Percentiles rank a stretch among this genome's conserved stretches.
phyloP scores from a whole-genome alignment of 495 filamentous ascomycete genomes.

The Aspergillus conjunctus region DNA sequence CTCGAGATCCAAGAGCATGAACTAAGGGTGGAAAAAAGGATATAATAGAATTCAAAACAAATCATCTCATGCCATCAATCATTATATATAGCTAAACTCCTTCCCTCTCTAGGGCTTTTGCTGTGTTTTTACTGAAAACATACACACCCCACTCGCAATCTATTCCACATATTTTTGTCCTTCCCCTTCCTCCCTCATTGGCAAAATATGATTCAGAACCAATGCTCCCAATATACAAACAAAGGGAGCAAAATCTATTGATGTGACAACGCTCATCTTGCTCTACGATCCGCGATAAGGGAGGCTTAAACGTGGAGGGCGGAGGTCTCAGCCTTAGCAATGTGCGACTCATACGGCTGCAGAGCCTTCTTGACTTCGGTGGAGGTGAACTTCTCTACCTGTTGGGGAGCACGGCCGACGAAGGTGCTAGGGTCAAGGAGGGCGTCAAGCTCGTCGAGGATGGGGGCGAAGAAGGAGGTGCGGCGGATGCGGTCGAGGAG shows the following conservation, averaged over 20 bases:
- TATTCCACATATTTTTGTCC: no score
- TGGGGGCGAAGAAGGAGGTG: conserved; percentile 78
- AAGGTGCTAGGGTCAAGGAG: conserved; percentile 71
- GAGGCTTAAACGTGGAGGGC: conserved; percentile 51
- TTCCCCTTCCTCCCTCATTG: no score
- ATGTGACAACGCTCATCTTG: no score
- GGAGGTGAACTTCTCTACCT: conserved; percentile 59
- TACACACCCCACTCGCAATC: no score
- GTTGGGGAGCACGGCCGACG: conserved; percentile 63
- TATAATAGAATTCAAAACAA: neutral
- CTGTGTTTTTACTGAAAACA: no score
- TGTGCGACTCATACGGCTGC: conserved; percentile 47
- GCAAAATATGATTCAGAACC: no score
- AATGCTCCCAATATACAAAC: no score
- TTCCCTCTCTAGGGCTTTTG: neutral
- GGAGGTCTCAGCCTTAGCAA: conserved; percentile 50
- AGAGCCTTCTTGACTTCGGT: conserved; percentile 56
- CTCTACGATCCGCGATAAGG: neutral
- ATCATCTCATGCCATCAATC: conserved; percentile 6
- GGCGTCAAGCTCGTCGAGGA: conserved; percentile 71
- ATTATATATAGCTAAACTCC: conserved; percentile 2
- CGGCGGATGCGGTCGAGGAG: conserved; percentile 77
- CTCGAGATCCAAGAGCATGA: no score
- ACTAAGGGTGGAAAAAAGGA: neutral
- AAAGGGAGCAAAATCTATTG: no score